Evolutionary conservation across 495 filamentous ascomycete species (phyloP).

Genomic region (Tricharina praecox): DNA sequence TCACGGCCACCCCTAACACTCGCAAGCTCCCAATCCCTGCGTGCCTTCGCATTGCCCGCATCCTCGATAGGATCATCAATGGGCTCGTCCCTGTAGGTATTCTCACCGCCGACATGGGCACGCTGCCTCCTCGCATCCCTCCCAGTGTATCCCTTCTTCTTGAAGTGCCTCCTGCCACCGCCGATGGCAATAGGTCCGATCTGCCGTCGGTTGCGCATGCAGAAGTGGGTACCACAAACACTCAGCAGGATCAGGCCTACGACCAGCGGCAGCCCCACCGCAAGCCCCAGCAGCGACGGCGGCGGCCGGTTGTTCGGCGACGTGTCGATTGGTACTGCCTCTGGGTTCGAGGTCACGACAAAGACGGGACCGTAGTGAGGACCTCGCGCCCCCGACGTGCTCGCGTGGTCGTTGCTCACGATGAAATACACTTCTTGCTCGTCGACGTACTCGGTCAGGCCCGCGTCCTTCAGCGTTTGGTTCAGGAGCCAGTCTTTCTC

Average conservation of each 20-base stretch:
- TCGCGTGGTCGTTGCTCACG: conserved; percentile 8
- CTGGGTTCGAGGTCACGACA: conserved; percentile 8
- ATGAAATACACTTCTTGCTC: conserved; percentile 16
- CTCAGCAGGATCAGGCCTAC: conserved; percentile 11
- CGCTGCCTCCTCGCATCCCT: conserved; percentile 14
- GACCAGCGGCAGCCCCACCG: conserved; percentile 16
- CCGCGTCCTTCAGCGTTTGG: conserved; percentile 12
- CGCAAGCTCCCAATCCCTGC: conserved; percentile 19
- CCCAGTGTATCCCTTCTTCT: conserved; percentile 14
- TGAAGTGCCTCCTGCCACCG: conserved; percentile 15
- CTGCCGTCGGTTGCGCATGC: conserved; percentile 14
- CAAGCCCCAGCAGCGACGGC: conserved; percentile 11
- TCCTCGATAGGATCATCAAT: conserved; percentile 1
- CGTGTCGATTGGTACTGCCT: conserved; percentile 2
- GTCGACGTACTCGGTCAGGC: conserved; percentile 2
- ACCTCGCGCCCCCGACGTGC: neutral
- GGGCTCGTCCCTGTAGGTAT: conserved; percentile 15
- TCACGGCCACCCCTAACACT: conserved; percentile 23
- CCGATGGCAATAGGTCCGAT: conserved; percentile 22
- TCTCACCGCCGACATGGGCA: conserved; percentile 8
- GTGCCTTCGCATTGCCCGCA: conserved; percentile 1
- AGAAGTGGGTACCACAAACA: conserved; percentile 16
- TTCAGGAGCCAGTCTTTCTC: conserved; percentile 16
- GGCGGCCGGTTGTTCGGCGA: conserved; percentile 13
- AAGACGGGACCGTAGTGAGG: conserved; percentile 13